phyloP scores from a whole-genome alignment of 768 basidiomycete genomes.

The Pleurotus eryngii region DNA sequence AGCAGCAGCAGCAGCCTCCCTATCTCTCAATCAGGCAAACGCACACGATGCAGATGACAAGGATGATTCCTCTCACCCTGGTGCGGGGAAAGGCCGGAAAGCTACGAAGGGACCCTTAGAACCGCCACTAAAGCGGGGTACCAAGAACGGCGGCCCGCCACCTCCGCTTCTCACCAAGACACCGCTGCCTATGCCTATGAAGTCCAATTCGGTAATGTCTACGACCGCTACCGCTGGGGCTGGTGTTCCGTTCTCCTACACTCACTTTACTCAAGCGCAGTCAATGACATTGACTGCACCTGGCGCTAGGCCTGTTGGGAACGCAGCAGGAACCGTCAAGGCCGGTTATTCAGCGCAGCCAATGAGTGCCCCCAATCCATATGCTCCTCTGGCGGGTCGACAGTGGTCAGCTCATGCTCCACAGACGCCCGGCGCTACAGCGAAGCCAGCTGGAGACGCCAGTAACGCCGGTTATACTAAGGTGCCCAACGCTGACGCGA shows the following conservation, averaged over 20 bases:
- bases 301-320: background rate
- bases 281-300: slow-evolving; percentile 9
- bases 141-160: slow-evolving; percentile 57
- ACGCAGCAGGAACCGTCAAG: slow-evolving; percentile 6
- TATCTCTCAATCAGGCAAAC: background rate
- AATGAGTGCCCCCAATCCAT: slow-evolving; percentile 11
- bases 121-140: slow-evolving; percentile 66
- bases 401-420: slow-evolving; percentile 10
- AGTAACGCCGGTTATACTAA: slow-evolving; percentile 3
- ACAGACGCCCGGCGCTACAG: slow-evolving; percentile 3
- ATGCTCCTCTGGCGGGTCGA: slow-evolving; percentile 11
- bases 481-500: slow-evolving; percentile 14
- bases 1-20: slow-evolving; percentile 23
- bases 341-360: slow-evolving; percentile 9
- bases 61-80: slow-evolving; percentile 23
- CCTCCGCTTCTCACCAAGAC: slow-evolving; percentile 70
- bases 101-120: slow-evolving; percentile 52
- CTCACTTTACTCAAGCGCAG: slow-evolving; percentile 2
- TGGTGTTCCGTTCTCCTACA: slow-evolving; percentile 14
- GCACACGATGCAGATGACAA: background rate
- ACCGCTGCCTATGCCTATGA: slow-evolving; percentile 51
- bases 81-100: slow-evolving; percentile 31
- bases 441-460: slow-evolving; percentile 1
- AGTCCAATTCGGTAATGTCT: slow-evolving; percentile 17
- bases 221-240: slow-evolving; percentile 15